Conservation (phyloP, 2,329 filamentous ascomycete species). For the Aspergillus sp. region DNA sequence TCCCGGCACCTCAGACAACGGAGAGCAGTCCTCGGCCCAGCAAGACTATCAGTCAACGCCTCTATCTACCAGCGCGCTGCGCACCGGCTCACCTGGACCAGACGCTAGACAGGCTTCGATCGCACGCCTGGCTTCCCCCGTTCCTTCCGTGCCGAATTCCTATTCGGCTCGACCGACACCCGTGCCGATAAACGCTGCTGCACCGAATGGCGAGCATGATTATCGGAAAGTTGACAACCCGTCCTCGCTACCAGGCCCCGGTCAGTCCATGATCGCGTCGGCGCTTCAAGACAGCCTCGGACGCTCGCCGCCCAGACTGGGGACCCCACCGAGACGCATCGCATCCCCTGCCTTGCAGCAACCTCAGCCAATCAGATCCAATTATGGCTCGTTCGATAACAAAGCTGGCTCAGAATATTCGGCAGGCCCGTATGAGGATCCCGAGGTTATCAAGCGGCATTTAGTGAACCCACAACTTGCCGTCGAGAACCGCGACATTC, state of each 20-base stretch:
- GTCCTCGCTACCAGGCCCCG: constrained; percentile 69
- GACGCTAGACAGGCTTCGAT: constrained; percentile 54
- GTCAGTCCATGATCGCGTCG: constrained; percentile 82
- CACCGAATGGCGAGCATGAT: constrained; percentile 56
- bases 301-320: constrained; percentile 42
- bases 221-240: constrained; percentile 61
- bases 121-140: constrained; percentile 56
- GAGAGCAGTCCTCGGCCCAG: constrained; percentile 37
- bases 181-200: constrained; percentile 34
- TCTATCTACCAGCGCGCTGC: constrained; percentile 31
- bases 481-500: constrained; percentile 34
- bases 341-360: constrained; percentile 57
- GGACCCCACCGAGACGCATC: constrained; percentile 52
- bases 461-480: constrained; percentile 67
- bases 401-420: constrained; percentile 53
- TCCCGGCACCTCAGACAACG: constrained; percentile 34
- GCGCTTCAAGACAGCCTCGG: constrained; percentile 77
- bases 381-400: constrained; percentile 83
- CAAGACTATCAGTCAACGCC: constrained; percentile 29
- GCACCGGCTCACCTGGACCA: constrained; percentile 37
- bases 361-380: constrained; percentile 61
- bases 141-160: constrained; percentile 48
- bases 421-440: constrained; percentile 73
- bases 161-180: constrained; percentile 43
- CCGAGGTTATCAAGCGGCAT: constrained; percentile 87